These are phyloP conservation scores for Pseudohyphozyma bogoriensis DNA, from an alignment of 768 basidiomycete genomes.

Conservation along the genomic window DNA sequence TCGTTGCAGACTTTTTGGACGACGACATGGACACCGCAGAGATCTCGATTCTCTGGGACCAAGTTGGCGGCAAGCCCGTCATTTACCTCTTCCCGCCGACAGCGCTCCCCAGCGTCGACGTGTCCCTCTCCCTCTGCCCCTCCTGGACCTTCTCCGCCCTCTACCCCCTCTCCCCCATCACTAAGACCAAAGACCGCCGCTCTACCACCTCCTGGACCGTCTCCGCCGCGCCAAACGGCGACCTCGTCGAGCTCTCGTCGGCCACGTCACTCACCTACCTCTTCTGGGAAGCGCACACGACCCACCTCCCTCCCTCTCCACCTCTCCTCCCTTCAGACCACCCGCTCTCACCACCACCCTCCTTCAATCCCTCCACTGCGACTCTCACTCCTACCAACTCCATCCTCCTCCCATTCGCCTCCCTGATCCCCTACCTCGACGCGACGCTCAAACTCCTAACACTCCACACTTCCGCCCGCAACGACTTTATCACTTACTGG, in stretches of 20 bases:
- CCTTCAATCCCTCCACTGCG: conserved; percentile 10
- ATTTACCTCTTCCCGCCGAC: conserved; percentile 39
- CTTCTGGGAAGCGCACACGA: conserved; percentile 39
- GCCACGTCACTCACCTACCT: conserved; percentile 38
- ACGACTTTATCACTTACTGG: conserved; percentile 49
- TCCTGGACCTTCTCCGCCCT: conserved; percentile 40
- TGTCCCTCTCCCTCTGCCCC: conserved; percentile 37
- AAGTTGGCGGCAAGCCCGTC: conserved; percentile 39
- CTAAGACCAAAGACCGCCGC: not conserved
- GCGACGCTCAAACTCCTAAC: conserved; percentile 36
- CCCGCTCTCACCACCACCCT: not conserved
- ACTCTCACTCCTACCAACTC: conserved; percentile 29
- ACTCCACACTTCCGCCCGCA: conserved; percentile 43
- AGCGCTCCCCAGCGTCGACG: conserved; percentile 27
- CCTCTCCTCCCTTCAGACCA: not conserved
- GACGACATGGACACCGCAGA: too few relatives aligned
- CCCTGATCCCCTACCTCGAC: conserved; percentile 41
- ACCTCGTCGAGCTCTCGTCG: conserved; percentile 35
- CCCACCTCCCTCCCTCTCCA: not conserved
- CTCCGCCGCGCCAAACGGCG: conserved; percentile 35
- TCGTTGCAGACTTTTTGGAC: too few relatives aligned
- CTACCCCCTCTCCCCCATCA: conserved; percentile 33
- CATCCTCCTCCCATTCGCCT: conserved; percentile 35
- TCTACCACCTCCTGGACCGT: conserved; percentile 37
- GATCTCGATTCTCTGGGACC: too few relatives aligned